Evolutionary conservation across 2,329 filamentous ascomycete genomes (phyloP).

Genomic region (Didymella keratinophila): DNA sequence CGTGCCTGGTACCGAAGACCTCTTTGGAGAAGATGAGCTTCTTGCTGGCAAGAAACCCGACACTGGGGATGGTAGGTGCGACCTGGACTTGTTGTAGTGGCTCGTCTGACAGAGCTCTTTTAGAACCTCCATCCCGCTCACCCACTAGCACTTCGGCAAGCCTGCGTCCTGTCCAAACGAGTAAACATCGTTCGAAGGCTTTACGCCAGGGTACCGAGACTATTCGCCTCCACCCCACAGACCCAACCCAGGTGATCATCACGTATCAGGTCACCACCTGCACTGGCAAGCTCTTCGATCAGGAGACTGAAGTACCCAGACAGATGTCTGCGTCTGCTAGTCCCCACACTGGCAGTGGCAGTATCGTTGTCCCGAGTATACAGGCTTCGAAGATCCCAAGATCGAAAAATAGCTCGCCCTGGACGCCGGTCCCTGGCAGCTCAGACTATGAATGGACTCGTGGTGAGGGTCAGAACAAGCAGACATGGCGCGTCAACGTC

Average conservation of each 20-base stretch:
- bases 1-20: neutral
- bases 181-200: neutral
- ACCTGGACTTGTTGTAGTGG: neutral
- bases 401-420: neutral
- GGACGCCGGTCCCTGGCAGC: constrained; percentile 1
- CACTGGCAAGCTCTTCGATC: neutral
- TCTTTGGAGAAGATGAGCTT: too few species aligned
- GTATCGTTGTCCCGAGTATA: constrained; percentile 6
- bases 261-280: neutral
- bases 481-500: constrained; percentile 13
- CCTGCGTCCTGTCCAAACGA: neutral
- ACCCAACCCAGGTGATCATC: neutral
- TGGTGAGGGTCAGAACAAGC: neutral
- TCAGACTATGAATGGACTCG: constrained; percentile 15
- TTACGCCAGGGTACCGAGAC: constrained; percentile 2
- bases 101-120: neutral
- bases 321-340: neutral
- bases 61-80: constrained; percentile 3
- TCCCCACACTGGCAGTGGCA: neutral
- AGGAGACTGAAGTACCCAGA: constrained; percentile 5
- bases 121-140: neutral
- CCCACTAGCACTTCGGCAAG: neutral
- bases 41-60: too few species aligned
- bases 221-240: constrained; percentile 2
- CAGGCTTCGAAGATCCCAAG: constrained; percentile 4